Evolutionary conservation across 257 asterid genomes (phyloP).

Genomic region (Knoxia roxburghii): DNA sequence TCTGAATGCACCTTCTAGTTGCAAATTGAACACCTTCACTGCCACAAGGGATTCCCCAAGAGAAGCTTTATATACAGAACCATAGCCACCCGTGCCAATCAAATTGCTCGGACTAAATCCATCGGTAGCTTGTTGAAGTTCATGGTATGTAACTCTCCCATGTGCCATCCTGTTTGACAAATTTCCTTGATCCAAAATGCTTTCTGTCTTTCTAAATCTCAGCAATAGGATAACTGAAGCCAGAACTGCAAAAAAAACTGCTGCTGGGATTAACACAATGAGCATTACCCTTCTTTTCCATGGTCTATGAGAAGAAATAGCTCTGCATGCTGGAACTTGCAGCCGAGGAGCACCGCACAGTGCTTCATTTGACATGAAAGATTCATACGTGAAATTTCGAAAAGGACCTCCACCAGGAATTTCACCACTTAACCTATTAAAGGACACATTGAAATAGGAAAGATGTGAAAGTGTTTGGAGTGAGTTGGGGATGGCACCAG

Average conservation of each 20-base stretch:
- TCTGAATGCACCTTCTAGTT: conserved; percentile 7
- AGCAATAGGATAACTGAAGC: conserved; percentile 3
- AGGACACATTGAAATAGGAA: conserved; percentile 9
- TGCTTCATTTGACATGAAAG: conserved; percentile 12
- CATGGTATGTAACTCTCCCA: conserved; percentile 16
- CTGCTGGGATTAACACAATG: conserved; percentile 9
- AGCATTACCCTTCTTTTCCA: conserved; percentile 4
- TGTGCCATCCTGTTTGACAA: neutral
- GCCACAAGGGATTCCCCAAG: conserved; percentile 11
- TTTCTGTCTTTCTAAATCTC: conserved; percentile 5
- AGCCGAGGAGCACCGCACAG: conserved; percentile 10
- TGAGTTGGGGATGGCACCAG: conserved; percentile 18
- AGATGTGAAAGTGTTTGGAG: conserved; percentile 15
- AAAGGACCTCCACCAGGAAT: conserved; percentile 17
- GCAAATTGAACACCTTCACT: conserved; percentile 24
- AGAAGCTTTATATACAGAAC: conserved; percentile 17
- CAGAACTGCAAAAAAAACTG: conserved; percentile 6
- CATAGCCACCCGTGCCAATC: conserved; percentile 20
- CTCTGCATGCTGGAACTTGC: neutral
- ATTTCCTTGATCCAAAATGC: neutral
- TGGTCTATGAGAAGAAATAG: neutral
- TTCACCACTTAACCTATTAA: conserved; percentile 15
- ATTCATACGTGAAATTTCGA: conserved; percentile 13
- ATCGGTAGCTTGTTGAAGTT: conserved; percentile 17
- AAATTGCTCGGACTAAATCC: conserved; percentile 14